These are phyloP conservation scores for Lycium barbarum DNA, from an alignment of 257 asterid genomes.

Conservation along the genomic window DNA sequence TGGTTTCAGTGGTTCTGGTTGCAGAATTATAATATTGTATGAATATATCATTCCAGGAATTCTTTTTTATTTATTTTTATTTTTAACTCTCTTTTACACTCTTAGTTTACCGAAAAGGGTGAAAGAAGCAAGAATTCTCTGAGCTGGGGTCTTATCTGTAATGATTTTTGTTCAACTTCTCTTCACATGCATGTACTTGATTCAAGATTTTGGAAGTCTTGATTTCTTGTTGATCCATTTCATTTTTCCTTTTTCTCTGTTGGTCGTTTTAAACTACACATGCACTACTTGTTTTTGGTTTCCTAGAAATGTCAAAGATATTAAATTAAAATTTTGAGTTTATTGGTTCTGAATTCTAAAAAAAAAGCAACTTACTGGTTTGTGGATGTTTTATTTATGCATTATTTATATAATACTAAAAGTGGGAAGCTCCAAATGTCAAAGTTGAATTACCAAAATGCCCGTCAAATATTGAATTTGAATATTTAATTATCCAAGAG, in stretches of 20 bases:
- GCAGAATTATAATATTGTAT: not conserved
- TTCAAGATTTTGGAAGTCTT: not conserved
- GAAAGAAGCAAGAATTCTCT: slow-evolving; percentile 4
- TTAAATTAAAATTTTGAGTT: no score
- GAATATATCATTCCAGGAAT: slow-evolving; percentile 33
- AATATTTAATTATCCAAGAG: no score
- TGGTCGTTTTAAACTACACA: not conserved
- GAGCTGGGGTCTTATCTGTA: slow-evolving; percentile 37
- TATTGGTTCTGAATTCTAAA: no score
- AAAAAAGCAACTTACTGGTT: no score
- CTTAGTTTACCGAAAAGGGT: not conserved
- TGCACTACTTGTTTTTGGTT: not conserved
- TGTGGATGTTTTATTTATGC: no score
- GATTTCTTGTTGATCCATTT: slow-evolving; percentile 33
- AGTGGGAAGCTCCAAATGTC: no score
- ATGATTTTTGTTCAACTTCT: slow-evolving; percentile 41
- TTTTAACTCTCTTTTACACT: slow-evolving; percentile 11
- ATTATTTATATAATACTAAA: no score
- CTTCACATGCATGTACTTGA: slow-evolving; percentile 51
- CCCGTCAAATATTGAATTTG: no score
- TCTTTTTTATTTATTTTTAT: slow-evolving; percentile 38
- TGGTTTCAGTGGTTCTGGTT: slow-evolving; percentile 21
- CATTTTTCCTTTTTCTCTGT: not conserved
- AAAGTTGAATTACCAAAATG: no score
- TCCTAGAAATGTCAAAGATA: no score